Evolutionary conservation across 2,329 filamentous ascomycete species (phyloP).

Genomic region (Catunica adiposa): DNA sequence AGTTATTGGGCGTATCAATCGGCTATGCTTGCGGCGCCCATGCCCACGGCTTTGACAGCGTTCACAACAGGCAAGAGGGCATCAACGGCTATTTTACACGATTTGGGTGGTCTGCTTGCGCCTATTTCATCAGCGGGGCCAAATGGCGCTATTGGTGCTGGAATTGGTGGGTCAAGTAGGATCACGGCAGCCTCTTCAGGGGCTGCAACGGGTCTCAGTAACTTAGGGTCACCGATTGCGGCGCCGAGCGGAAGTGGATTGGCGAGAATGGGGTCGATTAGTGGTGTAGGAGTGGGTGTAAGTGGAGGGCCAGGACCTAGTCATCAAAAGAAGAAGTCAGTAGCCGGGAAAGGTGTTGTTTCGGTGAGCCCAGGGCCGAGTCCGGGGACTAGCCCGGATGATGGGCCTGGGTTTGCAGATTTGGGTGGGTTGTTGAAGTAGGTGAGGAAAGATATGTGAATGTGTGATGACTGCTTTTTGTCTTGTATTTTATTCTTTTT

Average conservation of each 20-base stretch:
- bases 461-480: not conserved
- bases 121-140: conserved; percentile 19
- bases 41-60: conserved; percentile 24
- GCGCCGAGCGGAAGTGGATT: not conserved
- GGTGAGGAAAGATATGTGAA: not conserved
- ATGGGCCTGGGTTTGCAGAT: conserved; percentile 18
- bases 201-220: not conserved
- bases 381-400: conserved; percentile 3
- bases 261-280: not conserved
- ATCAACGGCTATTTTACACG: conserved; percentile 41
- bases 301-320: not conserved
- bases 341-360: not conserved
- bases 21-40: conserved; percentile 17
- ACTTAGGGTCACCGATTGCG: not conserved
- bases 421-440: conserved; percentile 26
- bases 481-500: not conserved
- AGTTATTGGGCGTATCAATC: conserved; percentile 14
- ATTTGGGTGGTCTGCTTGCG: conserved; percentile 37
- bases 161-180: not conserved
- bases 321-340: not conserved
- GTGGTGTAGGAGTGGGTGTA: not conserved
- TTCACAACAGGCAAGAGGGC: conserved; percentile 32
- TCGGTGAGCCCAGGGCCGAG: not conserved
- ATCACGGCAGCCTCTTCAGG: not conserved
- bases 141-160: not conserved